A percentile compares a stretch with the other conserved stretches of the same genome.
These are phyloP conservation scores for Avena sativa DNA, from an alignment of 176 grass and related monocot genomes.

Conservation along the genomic window DNA sequence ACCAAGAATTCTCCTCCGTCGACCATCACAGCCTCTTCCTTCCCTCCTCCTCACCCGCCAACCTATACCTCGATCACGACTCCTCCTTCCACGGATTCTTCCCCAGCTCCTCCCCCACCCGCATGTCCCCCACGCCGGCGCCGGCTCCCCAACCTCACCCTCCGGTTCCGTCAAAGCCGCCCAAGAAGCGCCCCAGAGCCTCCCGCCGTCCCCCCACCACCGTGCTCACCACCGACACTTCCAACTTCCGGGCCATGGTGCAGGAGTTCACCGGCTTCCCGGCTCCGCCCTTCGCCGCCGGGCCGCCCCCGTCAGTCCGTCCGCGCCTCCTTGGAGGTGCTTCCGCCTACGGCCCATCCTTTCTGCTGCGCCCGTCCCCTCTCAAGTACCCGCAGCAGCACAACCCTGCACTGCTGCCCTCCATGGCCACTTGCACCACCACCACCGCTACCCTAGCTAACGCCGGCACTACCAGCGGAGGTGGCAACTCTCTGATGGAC, in stretches of 20 bases:
- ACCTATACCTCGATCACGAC: constrained; percentile 59
- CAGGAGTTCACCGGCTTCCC: constrained; percentile 99
- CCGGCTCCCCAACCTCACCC: constrained; percentile 32
- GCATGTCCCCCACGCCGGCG: constrained; percentile 14
- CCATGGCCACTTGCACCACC: constrained; percentile 42
- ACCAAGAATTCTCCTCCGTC: constrained; percentile 73
- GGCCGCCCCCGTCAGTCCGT: constrained; percentile 52
- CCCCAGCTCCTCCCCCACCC: constrained; percentile 18
- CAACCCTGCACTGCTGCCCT: constrained; percentile 20
- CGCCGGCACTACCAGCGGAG: neutral
- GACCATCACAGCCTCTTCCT: constrained; percentile 55
- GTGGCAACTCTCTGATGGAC: constrained; percentile 44
- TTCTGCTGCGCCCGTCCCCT: constrained; percentile 49
- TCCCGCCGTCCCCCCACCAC: constrained; percentile 85
- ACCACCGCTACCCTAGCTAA: constrained; percentile 27
- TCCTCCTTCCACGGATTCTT: constrained; percentile 51
- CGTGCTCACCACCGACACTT: constrained; percentile 86
- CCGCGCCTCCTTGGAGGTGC: constrained; percentile 48
- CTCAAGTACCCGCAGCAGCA: constrained; percentile 50
- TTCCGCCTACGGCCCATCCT: constrained; percentile 31
- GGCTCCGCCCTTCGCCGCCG: constrained; percentile 63
- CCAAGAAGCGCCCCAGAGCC: constrained; percentile 84
- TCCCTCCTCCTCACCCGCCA: constrained; percentile 43
- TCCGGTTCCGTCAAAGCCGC: constrained; percentile 20
- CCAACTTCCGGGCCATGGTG: constrained; percentile 99